These are phyloP conservation scores for Eudorina sp. DNA, from an alignment of 139 green algal genomes.

Conservation along the genomic window DNA sequence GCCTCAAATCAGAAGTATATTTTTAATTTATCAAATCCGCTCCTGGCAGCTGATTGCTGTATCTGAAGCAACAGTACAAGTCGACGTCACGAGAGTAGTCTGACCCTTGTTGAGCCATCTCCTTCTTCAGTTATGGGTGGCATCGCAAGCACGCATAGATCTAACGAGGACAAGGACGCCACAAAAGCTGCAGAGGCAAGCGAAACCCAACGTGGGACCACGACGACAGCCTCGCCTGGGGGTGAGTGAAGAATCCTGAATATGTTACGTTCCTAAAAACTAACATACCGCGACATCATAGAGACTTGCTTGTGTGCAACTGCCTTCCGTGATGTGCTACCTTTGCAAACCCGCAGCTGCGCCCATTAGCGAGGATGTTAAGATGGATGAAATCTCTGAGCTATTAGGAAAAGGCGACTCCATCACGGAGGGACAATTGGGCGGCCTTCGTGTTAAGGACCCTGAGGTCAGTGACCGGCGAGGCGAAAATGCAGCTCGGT, in stretches of 20 bases:
- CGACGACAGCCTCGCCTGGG: too few species aligned
- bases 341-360: not conserved
- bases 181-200: not conserved
- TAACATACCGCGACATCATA: too few species aligned
- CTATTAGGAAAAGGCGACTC: not conserved
- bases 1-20: too few species aligned
- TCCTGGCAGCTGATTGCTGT: too few species aligned
- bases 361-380: not conserved
- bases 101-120: too few species aligned
- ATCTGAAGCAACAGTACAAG: too few species aligned
- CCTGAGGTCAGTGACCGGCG: constrained; percentile 23
- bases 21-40: too few species aligned
- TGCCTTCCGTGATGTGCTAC: not conserved
- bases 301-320: not conserved
- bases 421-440: not conserved
- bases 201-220: not conserved
- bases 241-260: too few species aligned
- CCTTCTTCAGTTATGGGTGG: constrained; percentile 4
- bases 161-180: not conserved
- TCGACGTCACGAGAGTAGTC: too few species aligned
- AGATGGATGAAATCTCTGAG: constrained; percentile 10
- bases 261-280: too few species aligned
- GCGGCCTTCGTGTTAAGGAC: constrained; percentile 21
- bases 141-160: constrained; percentile 5
- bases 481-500: too few species aligned